Evolutionary conservation across 805 yeast species (phyloP).

Genomic region (Teunomyces atbi): DNA sequence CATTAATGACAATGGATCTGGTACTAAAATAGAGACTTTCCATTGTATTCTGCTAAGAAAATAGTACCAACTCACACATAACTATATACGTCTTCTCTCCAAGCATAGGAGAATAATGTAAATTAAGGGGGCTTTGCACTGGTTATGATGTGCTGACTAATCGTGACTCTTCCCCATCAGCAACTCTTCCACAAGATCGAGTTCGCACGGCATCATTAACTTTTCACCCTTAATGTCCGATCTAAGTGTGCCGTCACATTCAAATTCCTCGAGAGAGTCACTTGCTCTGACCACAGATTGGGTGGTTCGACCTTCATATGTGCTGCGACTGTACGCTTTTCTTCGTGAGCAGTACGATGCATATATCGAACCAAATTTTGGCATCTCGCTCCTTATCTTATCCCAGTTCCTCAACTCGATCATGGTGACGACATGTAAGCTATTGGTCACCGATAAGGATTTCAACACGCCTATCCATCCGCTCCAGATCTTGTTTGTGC

Average conservation of each 20-base stretch:
- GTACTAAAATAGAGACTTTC: too few relatives aligned
- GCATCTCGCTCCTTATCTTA: conserved; percentile 54
- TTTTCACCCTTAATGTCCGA: not conserved
- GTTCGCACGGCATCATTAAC: not conserved
- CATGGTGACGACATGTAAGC: conserved; percentile 73
- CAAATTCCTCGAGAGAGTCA: not conserved
- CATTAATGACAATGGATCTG: too few relatives aligned
- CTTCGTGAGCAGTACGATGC: not conserved
- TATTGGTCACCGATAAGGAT: conserved; percentile 65
- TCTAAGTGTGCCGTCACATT: not conserved
- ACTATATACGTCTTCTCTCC: too few relatives aligned
- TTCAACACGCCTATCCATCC: conserved; percentile 67
- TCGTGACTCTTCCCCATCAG: too few relatives aligned
- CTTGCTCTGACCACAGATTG: not conserved
- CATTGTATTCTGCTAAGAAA: too few relatives aligned
- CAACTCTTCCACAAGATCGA: too few relatives aligned
- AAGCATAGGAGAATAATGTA: too few relatives aligned
- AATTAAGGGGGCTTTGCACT: too few relatives aligned
- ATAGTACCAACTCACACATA: too few relatives aligned
- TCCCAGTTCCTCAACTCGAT: conserved; percentile 74
- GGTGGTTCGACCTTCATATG: not conserved
- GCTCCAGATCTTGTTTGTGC: conserved; percentile 68
- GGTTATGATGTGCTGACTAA: too few relatives aligned
- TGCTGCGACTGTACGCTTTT: not conserved
- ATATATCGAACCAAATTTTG: conserved; percentile 41